Evolutionary conservation across 164 flowering plant species (phyloP).

Genomic region (Pachysandra terminalis): DNA sequence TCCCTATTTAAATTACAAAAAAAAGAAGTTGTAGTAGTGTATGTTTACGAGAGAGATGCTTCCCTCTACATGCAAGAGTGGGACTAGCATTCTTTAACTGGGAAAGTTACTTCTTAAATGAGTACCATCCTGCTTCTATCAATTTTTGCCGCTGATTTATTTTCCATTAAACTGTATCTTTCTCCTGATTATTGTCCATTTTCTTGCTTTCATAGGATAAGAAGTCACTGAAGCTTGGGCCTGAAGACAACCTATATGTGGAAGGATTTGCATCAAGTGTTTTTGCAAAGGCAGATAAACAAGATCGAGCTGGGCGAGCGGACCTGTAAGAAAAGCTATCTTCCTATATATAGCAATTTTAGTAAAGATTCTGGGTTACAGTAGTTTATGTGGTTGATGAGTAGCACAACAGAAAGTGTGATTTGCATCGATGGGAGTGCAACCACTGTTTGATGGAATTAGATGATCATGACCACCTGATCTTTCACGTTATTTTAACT

Average conservation of each 20-base stretch:
- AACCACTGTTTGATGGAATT: too few species aligned
- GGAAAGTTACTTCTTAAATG: too few species aligned
- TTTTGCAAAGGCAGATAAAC: conserved; percentile 92
- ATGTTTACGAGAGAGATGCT: too few species aligned
- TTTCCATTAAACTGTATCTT: background rate
- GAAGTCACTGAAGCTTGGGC: conserved; percentile 70
- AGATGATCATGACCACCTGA: background rate
- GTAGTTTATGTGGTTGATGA: too few species aligned
- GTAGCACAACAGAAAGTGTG: too few species aligned
- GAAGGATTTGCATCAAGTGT: conserved; percentile 96
- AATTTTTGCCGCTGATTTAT: too few species aligned
- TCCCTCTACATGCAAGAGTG: too few species aligned
- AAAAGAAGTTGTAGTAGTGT: too few species aligned
- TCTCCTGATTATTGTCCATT: background rate
- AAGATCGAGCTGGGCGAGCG: conserved; percentile 93
- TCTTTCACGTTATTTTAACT: too few species aligned
- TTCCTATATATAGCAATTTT: background rate
- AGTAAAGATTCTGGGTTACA: background rate
- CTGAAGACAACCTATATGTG: conserved; percentile 76
- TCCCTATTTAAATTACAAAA: too few species aligned
- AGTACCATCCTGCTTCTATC: too few species aligned
- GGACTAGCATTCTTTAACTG: background rate
- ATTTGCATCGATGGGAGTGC: too few species aligned
- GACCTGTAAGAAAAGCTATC: conserved; percentile 60
- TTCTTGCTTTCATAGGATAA: conserved; percentile 60